Evolutionary conservation across 2,329 filamentous ascomycete species (phyloP).

Genomic region (Talaromyces rugulosus): DNA sequence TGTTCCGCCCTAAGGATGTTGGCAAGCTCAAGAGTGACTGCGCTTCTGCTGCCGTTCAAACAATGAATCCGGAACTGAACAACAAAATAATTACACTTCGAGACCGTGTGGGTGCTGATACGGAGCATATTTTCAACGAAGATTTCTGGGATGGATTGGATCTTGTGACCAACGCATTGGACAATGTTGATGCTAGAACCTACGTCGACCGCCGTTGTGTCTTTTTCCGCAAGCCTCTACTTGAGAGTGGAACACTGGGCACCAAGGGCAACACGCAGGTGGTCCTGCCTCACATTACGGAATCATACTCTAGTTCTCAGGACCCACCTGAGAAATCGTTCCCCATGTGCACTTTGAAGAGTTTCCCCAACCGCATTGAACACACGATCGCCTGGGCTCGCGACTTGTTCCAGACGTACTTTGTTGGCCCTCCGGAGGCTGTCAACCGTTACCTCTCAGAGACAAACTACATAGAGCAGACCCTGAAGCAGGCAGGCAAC

Average conservation of each 20-base stretch:
- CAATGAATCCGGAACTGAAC: constrained; percentile 89
- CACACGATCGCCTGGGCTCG: constrained; percentile 98
- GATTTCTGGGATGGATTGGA: constrained; percentile 83
- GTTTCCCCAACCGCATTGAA: constrained; percentile 97
- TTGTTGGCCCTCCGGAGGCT: constrained; percentile 88
- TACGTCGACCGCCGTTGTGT: constrained; percentile 96
- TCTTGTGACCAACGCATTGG: constrained; percentile 91
- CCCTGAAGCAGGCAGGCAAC: constrained; percentile 87
- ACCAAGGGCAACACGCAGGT: constrained; percentile 99
- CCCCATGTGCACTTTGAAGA: constrained; percentile 95
- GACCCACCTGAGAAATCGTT: constrained; percentile 98
- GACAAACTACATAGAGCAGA: constrained; percentile 81
- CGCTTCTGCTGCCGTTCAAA: constrained; percentile 81
- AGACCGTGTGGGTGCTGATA: constrained; percentile 87
- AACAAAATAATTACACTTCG: constrained; percentile 82
- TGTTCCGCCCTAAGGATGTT: constrained; percentile 91
- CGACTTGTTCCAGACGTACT: constrained; percentile 90
- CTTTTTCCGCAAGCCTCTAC: constrained; percentile 93
- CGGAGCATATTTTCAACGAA: constrained; percentile 92
- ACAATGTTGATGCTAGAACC: constrained; percentile 94
- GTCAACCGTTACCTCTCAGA: constrained; percentile 92
- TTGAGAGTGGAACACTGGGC: constrained; percentile 96
- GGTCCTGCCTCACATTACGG: constrained; percentile 81
- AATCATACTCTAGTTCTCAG: constrained; percentile 95
- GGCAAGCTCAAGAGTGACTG: constrained; percentile 95